Evolutionary conservation across 306 rosid genomes (phyloP).

Genomic region (Cyamopsis tetragonoloba): DNA sequence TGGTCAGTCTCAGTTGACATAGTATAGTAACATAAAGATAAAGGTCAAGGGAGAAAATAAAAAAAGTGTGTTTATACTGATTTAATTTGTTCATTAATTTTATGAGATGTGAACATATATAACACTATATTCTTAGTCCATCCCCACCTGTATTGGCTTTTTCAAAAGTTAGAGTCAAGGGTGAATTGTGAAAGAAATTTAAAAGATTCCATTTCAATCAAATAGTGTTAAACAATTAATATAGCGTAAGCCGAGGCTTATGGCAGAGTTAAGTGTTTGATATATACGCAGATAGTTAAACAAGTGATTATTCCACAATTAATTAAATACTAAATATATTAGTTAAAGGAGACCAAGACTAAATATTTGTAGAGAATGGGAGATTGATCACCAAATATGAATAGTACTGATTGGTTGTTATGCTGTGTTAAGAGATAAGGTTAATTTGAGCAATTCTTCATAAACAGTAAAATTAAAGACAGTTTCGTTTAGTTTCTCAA

Average conservation of each 20-base stretch:
- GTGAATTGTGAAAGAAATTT: slow-evolving; percentile 8
- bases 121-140: background rate
- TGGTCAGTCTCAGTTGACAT: background rate
- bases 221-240: background rate
- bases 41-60: too few species aligned
- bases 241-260: slow-evolving; percentile 3
- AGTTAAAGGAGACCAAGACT: background rate
- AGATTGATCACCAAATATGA: background rate
- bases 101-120: background rate
- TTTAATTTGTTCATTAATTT: background rate
- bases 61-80: background rate
- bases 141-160: background rate
- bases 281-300: background rate
- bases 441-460: slow-evolving; percentile 34
- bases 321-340: background rate
- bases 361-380: background rate
- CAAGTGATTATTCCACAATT: background rate
- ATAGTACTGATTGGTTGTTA: background rate
- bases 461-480: too few species aligned
- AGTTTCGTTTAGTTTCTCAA: too few species aligned
- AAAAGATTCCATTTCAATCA: background rate
- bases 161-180: slow-evolving; percentile 9
- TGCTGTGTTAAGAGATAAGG: slow-evolving; percentile 44
- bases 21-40: too few species aligned
- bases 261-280: slow-evolving; percentile 9